A percentile compares a stretch with the other conserved stretches of the same genome.
These are phyloP conservation scores for Remersonia thermophila DNA, from an alignment of 2,329 filamentous ascomycete species.

Conservation along the genomic window DNA sequence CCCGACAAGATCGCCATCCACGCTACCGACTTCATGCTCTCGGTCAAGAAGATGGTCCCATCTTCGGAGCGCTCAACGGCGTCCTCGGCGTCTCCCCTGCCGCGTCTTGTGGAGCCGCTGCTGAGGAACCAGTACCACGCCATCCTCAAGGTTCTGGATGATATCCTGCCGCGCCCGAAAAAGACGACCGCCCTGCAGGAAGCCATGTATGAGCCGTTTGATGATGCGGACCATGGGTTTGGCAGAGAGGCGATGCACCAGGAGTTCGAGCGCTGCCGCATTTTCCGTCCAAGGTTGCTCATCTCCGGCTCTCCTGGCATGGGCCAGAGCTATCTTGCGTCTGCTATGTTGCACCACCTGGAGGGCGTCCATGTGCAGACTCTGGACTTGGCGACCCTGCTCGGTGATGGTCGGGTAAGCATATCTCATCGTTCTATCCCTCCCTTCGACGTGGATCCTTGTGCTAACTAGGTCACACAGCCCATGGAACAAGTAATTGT, in stretches of 20 bases:
- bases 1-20: constrained; percentile 72
- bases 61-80: constrained; percentile 85
- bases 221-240: constrained; percentile 73
- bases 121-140: constrained; percentile 58
- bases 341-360: constrained; percentile 77
- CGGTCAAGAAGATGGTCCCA: constrained; percentile 89
- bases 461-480: constrained; percentile 25
- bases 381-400: constrained; percentile 78
- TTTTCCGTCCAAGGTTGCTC: constrained; percentile 80
- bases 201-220: constrained; percentile 78
- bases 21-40: constrained; percentile 94
- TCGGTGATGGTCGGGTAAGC: constrained; percentile 67
- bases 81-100: constrained; percentile 70
- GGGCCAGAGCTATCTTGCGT: constrained; percentile 83
- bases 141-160: constrained; percentile 59
- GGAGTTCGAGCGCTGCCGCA: constrained; percentile 75
- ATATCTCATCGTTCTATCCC: background rate
- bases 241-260: constrained; percentile 61
- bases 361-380: constrained; percentile 91
- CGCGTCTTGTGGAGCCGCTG: constrained; percentile 68
- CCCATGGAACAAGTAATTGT: constrained; percentile 81
- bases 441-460: background rate
- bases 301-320: constrained; percentile 76
- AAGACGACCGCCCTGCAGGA: constrained; percentile 84
- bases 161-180: constrained; percentile 73